These are phyloP conservation scores for Gloeophyllum trabeum DNA, from an alignment of 768 basidiomycete species.

Conservation along the genomic window DNA sequence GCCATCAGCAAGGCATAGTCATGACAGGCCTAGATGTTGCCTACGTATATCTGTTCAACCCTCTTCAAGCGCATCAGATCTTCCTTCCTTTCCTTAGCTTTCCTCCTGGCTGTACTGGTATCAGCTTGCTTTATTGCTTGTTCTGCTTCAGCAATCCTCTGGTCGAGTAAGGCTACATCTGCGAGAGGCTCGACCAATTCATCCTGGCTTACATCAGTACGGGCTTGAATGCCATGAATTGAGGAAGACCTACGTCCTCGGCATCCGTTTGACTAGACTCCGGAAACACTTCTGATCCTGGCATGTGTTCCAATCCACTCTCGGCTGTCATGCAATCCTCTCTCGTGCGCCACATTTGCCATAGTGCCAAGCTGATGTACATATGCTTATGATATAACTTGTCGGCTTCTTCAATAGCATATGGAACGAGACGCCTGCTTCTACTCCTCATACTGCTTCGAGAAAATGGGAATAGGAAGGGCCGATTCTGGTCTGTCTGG, in stretches of 20 bases:
- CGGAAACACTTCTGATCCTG: constrained; percentile 48
- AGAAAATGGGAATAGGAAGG: constrained; percentile 94
- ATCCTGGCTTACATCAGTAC: constrained; percentile 17
- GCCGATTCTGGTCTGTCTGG: constrained; percentile 90
- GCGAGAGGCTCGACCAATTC: constrained; percentile 55
- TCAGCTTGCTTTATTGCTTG: constrained; percentile 37
- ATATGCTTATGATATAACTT: constrained; percentile 82
- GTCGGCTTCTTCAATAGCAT: constrained; percentile 93
- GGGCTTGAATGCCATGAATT: neutral
- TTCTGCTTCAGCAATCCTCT: constrained; percentile 62
- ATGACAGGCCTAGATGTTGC: constrained; percentile 14
- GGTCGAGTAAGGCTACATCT: constrained; percentile 61
- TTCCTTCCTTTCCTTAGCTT: constrained; percentile 56
- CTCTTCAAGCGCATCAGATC: constrained; percentile 82
- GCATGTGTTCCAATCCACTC: constrained; percentile 78
- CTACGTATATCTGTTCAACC: constrained; percentile 89
- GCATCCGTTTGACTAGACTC: constrained; percentile 26
- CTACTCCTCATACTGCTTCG: constrained; percentile 39
- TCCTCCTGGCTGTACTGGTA: constrained; percentile 41
- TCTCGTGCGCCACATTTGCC: constrained; percentile 92
- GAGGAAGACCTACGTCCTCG: neutral
- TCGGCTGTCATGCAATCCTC: constrained; percentile 94
- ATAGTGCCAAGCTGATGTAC: constrained; percentile 78
- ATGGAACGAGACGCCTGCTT: constrained; percentile 72
- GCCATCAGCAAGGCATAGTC: neutral